Evolutionary conservation across 2,329 filamentous ascomycete species (phyloP).

Genomic region (Apiospora kogelbergensis): DNA sequence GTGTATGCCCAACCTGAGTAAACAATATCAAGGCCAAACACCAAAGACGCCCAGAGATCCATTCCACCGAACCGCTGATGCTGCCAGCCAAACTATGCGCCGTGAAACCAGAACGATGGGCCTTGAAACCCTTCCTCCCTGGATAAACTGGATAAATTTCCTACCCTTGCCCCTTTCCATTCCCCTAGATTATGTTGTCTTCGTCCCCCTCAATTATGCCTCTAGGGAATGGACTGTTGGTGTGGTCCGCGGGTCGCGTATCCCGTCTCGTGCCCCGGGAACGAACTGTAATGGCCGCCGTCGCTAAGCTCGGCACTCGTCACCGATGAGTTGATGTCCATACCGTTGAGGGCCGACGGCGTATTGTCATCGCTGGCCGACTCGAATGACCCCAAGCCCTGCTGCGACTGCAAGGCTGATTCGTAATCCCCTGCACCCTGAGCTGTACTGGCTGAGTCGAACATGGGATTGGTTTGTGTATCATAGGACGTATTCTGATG

Average conservation of each 20-base stretch:
- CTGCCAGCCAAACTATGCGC: slow-evolving; percentile 8
- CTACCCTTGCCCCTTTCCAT: neutral
- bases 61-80: slow-evolving; percentile 10
- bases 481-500: neutral
- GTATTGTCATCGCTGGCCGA: slow-evolving; percentile 6
- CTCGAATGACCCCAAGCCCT: slow-evolving; percentile 7
- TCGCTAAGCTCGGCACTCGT: slow-evolving; percentile 5
- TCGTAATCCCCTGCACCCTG: slow-evolving; percentile 7
- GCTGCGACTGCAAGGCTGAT: neutral
- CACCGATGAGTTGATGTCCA: neutral
- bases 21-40: slow-evolving; percentile 6
- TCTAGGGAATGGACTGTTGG: neutral
- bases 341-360: neutral
- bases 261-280: neutral
- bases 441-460: neutral
- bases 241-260: neutral
- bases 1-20: neutral
- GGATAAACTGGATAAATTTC: neutral
- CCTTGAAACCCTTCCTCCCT: neutral
- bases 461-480: slow-evolving; percentile 2
- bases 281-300: neutral
- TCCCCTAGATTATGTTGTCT: neutral
- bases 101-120: neutral
- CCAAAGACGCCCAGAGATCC: slow-evolving; percentile 6
- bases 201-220: too few species aligned